Evolutionary conservation across 805 yeast species (phyloP), one percentile per base, ranked within the genome.

Genomic region (Candida argentea): DNA sequence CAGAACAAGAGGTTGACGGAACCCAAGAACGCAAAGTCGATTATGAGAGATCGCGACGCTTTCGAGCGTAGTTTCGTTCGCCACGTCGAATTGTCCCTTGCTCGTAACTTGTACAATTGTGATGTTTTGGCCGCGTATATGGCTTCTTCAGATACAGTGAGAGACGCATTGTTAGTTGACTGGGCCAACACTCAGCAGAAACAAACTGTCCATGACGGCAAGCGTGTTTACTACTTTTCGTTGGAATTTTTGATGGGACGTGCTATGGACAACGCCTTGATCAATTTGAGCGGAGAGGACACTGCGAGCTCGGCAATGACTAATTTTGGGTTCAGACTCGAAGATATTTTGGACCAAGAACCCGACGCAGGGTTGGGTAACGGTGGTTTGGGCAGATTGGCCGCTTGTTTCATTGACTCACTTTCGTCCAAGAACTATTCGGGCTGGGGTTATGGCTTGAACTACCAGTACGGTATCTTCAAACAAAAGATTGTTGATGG

Each of bases 341-440:
- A 87, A 57, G 95, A 86, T 44, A 67, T 86, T 16, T 61, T 87
- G 41, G 75, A 76, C 28, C 75, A 81, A 45, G 96, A 86, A 57
- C 91, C 93, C 1, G 96, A 86, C 55, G 95, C 95, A 7, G 95
- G 86, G 15, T 67, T 86, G 31, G 96, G 96, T 46, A 87, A 87
- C 47, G 96, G 96, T 49, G 96, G 96, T 38, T 63, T 86, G 32
- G 96, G 96, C 37, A 73, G 96, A 50, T 65, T 86, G 48, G 95
- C 95, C 14, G 95, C 95, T 13, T 87, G 95, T 57, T 86, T 85
- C 50, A 73, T 86, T 26, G 95, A 87, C 57, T 84, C 95, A 2
- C 61, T 86, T 50, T 73, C 91, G 20, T 76, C 94, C 4, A 79
- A 82, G 39, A 76, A 82, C 53, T 83, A 82, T 52, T 85, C 93